These are phyloP conservation scores for Panus rudis DNA, from an alignment of 768 basidiomycete genomes.

Conservation along the genomic window DNA sequence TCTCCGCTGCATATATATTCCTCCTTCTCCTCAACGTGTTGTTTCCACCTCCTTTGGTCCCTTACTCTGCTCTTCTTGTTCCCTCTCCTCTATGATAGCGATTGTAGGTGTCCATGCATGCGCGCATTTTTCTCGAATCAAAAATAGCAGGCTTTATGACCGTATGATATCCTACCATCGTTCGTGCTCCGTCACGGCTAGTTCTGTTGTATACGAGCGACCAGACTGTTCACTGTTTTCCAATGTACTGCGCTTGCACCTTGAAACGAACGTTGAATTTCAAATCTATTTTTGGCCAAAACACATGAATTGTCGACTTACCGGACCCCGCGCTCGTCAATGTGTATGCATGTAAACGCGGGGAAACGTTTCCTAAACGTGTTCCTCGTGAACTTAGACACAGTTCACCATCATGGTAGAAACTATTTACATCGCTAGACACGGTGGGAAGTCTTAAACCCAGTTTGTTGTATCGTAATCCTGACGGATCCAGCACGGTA, in stretches of 20 bases:
- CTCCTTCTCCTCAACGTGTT: no score
- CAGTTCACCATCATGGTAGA: constrained; percentile 35
- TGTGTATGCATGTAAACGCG: not conserved
- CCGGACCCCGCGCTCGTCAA: not conserved
- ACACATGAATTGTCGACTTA: no score
- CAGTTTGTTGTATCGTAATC: not conserved
- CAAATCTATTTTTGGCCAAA: not conserved
- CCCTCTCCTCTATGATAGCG: not conserved
- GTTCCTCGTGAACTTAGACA: not conserved
- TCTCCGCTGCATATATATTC: not conserved
- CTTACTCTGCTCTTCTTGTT: not conserved
- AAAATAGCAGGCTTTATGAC: not conserved
- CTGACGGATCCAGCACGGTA: constrained; percentile 7
- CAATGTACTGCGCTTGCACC: no score
- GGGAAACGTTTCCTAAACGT: not conserved
- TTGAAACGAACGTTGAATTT: no score
- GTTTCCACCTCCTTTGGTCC: not conserved
- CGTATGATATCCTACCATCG: constrained; percentile 1
- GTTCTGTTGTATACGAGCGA: not conserved
- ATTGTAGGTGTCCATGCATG: not conserved
- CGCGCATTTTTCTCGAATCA: not conserved
- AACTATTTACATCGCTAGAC: constrained; percentile 62
- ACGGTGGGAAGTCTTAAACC: constrained; percentile 36
- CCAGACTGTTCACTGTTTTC: no score
- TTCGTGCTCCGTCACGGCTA: not conserved